Base-by-base conservation (phyloP, 148 eudicot genomes). In the Tetragonia tetragonoides region DNA sequence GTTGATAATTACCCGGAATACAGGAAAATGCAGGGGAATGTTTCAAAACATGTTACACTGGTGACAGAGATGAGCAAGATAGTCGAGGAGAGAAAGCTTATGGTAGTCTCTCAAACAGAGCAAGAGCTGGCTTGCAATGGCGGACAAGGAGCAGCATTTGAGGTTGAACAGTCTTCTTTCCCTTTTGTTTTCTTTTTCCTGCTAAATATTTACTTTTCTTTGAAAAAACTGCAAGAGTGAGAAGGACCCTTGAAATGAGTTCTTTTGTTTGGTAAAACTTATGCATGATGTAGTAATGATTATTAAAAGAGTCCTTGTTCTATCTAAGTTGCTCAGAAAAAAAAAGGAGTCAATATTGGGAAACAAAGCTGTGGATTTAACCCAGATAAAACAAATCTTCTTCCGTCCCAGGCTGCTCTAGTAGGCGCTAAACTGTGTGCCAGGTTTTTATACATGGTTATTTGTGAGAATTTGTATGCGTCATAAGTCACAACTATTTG, bases 61-160 rank as follows among this genome's bases (percentile, higher is more conserved):
- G 99, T 95, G 44, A 90, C 97, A 61, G 99, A 95, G 86, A 95
- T 95, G 99, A 95, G 99, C 84, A 92, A 91, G 85, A 92, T 92
- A 79, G 99, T 95, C 64, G 99, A 92, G 82, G 97, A 91, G 81
- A 86, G 99, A 73, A 95, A 92, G 84, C 99, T 95, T 77, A 95
- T 95, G 99, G 49, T 87, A 80, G 97, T 95, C 67, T 95, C 99
- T 68, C 94, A 95, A 81, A 93, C 94, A 78, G 99, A 95, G 86
- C 99, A 95, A 85, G 99, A 95, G 77, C 86, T 95, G 86, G 99
- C 99, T 85, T 95, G 99, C 89, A 95, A 87, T 78, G 97, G 99
- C 76, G 99, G 99, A 40, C 99, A 92, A 82, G 99, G 94, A 39
- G 99, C 97, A 76, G 97, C 99, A 46, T 88, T 92, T 90, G 99